Evolutionary conservation across 257 asterid species (phyloP).

Genomic region (Primulina tabacum): DNA sequence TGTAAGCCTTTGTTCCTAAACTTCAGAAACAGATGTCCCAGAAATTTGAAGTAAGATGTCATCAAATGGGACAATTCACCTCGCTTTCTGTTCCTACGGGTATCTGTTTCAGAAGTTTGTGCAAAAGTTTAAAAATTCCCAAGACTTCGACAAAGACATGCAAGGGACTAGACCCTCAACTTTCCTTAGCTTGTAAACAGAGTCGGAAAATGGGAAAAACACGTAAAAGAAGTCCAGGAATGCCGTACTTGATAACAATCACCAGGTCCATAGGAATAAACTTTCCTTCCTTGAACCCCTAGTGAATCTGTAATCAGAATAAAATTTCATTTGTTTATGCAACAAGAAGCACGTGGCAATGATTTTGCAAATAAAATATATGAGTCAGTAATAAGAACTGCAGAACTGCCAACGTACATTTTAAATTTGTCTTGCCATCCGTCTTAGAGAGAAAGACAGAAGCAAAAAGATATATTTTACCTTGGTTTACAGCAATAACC

Average conservation of each 20-base stretch:
- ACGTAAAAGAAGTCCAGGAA: slow-evolving; percentile 5
- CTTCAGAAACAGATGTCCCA: neutral
- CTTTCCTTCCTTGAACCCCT: slow-evolving; percentile 95
- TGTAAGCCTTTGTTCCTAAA: neutral
- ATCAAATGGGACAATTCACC: neutral
- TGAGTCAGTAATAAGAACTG: neutral
- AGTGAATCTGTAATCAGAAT: slow-evolving; percentile 59
- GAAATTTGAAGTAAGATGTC: slow-evolving; percentile 8
- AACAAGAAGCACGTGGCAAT: neutral
- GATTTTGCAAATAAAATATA: neutral
- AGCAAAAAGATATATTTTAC: slow-evolving; percentile 32
- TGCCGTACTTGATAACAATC: slow-evolving; percentile 54
- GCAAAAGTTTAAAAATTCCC: neutral
- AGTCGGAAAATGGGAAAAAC: too few relatives aligned
- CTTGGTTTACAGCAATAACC: slow-evolving; percentile 89
- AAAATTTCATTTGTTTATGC: slow-evolving; percentile 10
- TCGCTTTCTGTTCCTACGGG: neutral
- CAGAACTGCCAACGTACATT: neutral
- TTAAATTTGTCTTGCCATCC: neutral
- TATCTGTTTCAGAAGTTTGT: neutral
- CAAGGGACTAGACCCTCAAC: neutral
- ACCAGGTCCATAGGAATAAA: slow-evolving; percentile 53
- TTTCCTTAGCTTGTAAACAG: neutral
- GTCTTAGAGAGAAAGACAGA: neutral
- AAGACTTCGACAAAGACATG: neutral